Conservation (phyloP, 768 basidiomycete species). For the Mycena galopus region DNA sequence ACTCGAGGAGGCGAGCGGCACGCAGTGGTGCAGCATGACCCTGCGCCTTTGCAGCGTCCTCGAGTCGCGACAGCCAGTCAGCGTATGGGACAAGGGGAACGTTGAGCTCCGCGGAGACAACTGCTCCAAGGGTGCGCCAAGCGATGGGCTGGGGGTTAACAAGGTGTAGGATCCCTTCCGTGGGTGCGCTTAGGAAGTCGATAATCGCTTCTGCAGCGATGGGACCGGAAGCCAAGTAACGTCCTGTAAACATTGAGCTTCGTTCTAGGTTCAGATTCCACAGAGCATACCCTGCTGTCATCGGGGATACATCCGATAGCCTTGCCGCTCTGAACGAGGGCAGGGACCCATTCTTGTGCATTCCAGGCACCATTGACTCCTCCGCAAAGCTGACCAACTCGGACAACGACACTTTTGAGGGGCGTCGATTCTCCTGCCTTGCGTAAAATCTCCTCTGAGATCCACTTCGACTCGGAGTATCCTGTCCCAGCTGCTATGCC, state of each 20-base stretch:
- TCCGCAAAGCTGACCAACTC: constrained; percentile 52
- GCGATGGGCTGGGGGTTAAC: constrained; percentile 40
- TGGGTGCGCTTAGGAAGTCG: neutral
- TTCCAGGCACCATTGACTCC: constrained; percentile 55
- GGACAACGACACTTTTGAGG: neutral
- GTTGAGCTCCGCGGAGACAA: constrained; percentile 32
- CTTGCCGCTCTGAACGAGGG: constrained; percentile 42
- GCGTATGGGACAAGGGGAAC: constrained; percentile 42
- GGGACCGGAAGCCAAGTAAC: neutral
- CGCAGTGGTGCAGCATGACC: neutral
- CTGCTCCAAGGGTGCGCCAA: constrained; percentile 36
- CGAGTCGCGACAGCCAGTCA: constrained; percentile 39
- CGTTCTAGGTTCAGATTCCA: neutral
- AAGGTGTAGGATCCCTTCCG: constrained; percentile 36
- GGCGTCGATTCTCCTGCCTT: neutral
- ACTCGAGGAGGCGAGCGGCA: neutral
- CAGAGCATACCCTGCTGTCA: constrained; percentile 25
- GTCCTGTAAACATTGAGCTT: neutral
- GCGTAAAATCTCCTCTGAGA: neutral
- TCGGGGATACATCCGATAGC: constrained; percentile 36
- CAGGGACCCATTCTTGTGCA: constrained; percentile 51
- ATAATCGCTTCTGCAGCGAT: neutral
- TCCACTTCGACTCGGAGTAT: neutral
- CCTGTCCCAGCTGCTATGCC: neutral
- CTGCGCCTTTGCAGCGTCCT: neutral